Evolutionary conservation across 805 yeast genomes (phyloP), one percentile per base, ranked within the genome.

Genomic region (Candida peoriensis): DNA sequence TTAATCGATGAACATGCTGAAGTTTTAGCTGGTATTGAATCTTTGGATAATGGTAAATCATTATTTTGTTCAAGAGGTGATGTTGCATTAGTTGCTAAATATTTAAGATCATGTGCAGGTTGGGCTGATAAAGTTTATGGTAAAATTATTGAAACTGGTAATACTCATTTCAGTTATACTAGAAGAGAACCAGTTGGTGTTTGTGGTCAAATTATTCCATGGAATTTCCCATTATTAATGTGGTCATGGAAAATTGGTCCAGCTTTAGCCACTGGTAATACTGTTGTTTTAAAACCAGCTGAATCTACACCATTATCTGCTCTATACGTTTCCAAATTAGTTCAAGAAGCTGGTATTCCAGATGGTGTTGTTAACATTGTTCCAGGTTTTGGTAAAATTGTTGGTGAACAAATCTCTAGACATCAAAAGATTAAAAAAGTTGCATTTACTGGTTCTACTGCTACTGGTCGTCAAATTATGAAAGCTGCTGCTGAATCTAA

Each of bases 151-250:
- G 78, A 78, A 53, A 74, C 87, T 21, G 88, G 85, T 43, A 58
- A 64, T 41, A 57, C 73, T 36, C 79, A 81, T 58, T 73, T 81
- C 54, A 71, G 70, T 46, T 79, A 77, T 62, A 73, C 84, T 36
- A 70, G 74, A 58, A 75, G 80, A 60, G 95, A 85, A 64, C 94
- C 96, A 42, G 67, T 82, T 48, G 95, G 95, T 59, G 94, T 85
- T 36, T 81, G 89, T 63, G 88, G 93, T 43, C 87, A 83, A 58
- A 81, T 86, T 50, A 85, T 84, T 54, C 95, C 96, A 50, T 86
- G 95, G 95, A 86, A 86, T 66, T 86, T 86, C 76, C 96, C 96
- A 46, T 68, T 85, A 55, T 71, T 86, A 65, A 82, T 85, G 81
- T 76, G 84, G 68, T 72, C 90, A 30, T 86, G 94, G 87, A 85